A percentile compares a stretch with the other conserved stretches of the same genome.
Conservation (phyloP, 2,329 filamentous ascomycete species). For the Calycina marina region DNA sequence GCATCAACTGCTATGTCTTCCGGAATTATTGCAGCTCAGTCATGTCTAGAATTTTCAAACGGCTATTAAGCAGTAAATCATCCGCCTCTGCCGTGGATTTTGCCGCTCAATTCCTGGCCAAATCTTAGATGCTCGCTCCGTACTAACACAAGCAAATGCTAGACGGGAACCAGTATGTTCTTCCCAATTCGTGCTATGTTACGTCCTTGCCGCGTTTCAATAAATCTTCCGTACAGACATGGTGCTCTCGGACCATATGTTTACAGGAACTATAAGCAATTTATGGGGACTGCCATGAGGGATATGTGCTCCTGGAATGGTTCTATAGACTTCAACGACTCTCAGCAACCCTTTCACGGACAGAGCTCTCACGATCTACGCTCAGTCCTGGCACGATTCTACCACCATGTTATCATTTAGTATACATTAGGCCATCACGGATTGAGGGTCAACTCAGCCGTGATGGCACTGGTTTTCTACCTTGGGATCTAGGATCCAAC, state of each 20-base stretch:
- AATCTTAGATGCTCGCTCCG: conserved; percentile 27
- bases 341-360: conserved; percentile 39
- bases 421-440: conserved; percentile 45
- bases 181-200: too few relatives aligned
- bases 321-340: conserved; percentile 50
- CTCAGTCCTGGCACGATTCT: conserved; percentile 10
- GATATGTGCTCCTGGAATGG: too few relatives aligned
- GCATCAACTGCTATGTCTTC: not conserved
- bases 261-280: too few relatives aligned
- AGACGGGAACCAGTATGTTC: conserved; percentile 49
- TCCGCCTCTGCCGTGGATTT: conserved; percentile 20
- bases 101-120: conserved; percentile 27
- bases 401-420: conserved; percentile 38
- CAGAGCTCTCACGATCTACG: conserved; percentile 8
- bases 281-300: too few relatives aligned
- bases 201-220: too few relatives aligned
- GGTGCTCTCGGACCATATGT: too few relatives aligned
- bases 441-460: conserved; percentile 37
- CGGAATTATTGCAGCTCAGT: conserved; percentile 1
- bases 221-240: too few relatives aligned
- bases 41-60: conserved; percentile 13
- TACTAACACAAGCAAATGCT: conserved; percentile 34
- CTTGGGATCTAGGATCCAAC: too few relatives aligned
- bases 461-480: conserved; percentile 51
- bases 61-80: conserved; percentile 5